Conservation (phyloP, 768 basidiomycete genomes). For the Serpula lacrymans region DNA sequence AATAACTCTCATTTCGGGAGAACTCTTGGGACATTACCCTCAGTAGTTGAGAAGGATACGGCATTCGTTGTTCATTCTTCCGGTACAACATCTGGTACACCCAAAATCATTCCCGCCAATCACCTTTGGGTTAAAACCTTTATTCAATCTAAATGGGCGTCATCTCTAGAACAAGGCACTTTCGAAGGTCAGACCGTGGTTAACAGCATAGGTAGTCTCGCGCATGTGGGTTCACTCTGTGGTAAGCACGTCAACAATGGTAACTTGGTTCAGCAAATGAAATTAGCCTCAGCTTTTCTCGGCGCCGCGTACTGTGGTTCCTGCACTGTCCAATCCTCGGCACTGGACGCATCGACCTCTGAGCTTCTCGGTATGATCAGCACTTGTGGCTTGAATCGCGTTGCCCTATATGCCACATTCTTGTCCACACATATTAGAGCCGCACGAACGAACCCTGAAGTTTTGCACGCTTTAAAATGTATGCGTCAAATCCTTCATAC, state of each 20-base stretch:
- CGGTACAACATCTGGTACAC: constrained; percentile 11
- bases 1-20: too few relatives aligned
- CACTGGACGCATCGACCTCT: constrained; percentile 5
- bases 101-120: constrained; percentile 16
- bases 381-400: constrained; percentile 10
- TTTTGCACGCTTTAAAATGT: constrained; percentile 3
- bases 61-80: constrained; percentile 15
- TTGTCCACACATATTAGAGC: constrained; percentile 9
- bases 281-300: constrained; percentile 2
- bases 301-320: constrained; percentile 5
- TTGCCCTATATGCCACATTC: constrained; percentile 14
- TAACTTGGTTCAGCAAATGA: too few relatives aligned
- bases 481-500: constrained; percentile 12
- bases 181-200: constrained; percentile 4
- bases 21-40: too few relatives aligned
- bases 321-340: constrained; percentile 13
- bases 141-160: constrained; percentile 2
- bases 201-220: constrained; percentile 14
- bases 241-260: too few relatives aligned
- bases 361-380: constrained; percentile 11
- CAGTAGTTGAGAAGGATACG: constrained; percentile 3
- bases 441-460: constrained; percentile 5
- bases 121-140: constrained; percentile 9
- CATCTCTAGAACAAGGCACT: not conserved
- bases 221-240: constrained; percentile 12